These are phyloP conservation scores for Heliamphora exappendiculata DNA, from an alignment of 148 eudicot genomes.

Conservation along the genomic window DNA sequence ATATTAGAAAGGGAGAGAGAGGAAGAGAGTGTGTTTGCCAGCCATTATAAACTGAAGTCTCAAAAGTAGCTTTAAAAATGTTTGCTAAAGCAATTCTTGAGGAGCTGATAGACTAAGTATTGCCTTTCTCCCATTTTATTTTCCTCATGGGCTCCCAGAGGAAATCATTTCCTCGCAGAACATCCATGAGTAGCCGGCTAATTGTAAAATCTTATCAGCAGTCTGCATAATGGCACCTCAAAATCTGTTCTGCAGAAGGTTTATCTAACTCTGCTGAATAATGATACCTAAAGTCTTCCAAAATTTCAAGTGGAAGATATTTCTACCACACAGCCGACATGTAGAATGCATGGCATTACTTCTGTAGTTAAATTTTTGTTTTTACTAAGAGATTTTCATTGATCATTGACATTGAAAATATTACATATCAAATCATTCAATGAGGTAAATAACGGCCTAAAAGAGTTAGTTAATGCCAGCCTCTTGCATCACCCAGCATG, in stretches of 20 bases:
- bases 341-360: neutral
- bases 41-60: neutral
- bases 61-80: neutral
- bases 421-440: neutral
- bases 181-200: neutral
- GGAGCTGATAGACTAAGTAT: neutral
- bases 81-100: neutral
- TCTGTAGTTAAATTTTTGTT: neutral
- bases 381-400: neutral
- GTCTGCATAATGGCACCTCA: neutral
- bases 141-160: neutral
- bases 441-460: neutral
- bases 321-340: neutral
- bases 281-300: too few species aligned
- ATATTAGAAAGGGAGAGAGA: neutral
- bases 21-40: neutral
- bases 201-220: neutral
- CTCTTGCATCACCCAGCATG: neutral
- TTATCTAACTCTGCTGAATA: neutral
- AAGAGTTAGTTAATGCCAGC: neutral
- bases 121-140: neutral
- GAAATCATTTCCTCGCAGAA: neutral
- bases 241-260: neutral
- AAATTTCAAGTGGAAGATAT: neutral
- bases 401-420: neutral